Conservation (phyloP, 495 filamentous ascomycete species). For the Penicillium pulvis region DNA sequence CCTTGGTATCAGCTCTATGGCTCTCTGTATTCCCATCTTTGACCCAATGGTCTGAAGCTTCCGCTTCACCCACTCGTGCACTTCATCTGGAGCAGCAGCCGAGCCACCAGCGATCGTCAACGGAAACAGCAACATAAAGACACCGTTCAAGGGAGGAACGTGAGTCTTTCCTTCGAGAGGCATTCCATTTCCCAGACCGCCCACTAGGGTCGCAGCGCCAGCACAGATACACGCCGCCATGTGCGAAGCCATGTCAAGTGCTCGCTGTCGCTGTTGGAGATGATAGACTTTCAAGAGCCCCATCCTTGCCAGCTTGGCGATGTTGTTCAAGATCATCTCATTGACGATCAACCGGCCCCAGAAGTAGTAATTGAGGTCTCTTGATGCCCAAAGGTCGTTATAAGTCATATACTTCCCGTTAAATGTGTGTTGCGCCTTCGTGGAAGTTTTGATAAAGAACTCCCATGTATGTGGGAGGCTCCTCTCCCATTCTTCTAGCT, state of each 20-base stretch:
- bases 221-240: constrained; percentile 25
- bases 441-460: constrained; percentile 15
- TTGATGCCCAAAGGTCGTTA: constrained; percentile 20
- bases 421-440: constrained; percentile 14
- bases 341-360: constrained; percentile 24
- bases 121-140: constrained; percentile 35
- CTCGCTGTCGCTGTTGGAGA: constrained; percentile 18
- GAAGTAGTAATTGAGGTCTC: constrained; percentile 24
- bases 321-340: constrained; percentile 19
- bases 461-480: constrained; percentile 18
- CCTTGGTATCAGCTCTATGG: constrained; percentile 22
- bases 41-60: constrained; percentile 32
- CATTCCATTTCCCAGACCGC: constrained; percentile 3
- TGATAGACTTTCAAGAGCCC: constrained; percentile 1
- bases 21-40: constrained; percentile 32
- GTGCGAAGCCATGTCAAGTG: constrained; percentile 19
- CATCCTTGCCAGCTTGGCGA: constrained; percentile 6
- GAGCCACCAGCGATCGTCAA: constrained; percentile 32
- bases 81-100: constrained; percentile 27
- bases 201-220: constrained; percentile 22
- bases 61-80: constrained; percentile 32
- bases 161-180: background rate
- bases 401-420: constrained; percentile 22
- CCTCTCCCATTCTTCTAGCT: constrained; percentile 25
- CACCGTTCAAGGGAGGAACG: constrained; percentile 28